phyloP scores from a whole-genome alignment of 2,329 filamentous ascomycete species.

The Colletotrichum limetticola region DNA sequence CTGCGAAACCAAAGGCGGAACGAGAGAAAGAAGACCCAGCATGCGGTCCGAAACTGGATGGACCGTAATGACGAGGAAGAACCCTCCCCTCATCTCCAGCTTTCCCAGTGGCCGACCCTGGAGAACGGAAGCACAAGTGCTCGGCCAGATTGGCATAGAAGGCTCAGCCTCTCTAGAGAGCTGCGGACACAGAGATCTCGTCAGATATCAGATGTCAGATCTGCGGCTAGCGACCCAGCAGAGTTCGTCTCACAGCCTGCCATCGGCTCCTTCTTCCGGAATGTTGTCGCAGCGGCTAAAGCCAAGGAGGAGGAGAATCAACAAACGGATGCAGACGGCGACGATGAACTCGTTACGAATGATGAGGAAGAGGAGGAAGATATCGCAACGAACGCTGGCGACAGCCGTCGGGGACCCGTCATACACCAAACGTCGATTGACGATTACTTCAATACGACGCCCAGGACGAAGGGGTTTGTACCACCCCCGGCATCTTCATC shows the following conservation, averaged over 20 bases:
- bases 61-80: conserved; percentile 70
- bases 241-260: conserved; percentile 61
- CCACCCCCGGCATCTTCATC: conserved; percentile 42
- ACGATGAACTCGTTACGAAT: conserved; percentile 88
- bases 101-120: conserved; percentile 61
- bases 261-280: conserved; percentile 32
- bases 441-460: conserved; percentile 65
- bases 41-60: conserved; percentile 92
- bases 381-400: conserved; percentile 53
- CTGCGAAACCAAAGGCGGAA: conserved; percentile 69
- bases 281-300: conserved; percentile 28
- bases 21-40: conserved; percentile 79
- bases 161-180: conserved; percentile 64
- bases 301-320: conserved; percentile 56
- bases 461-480: conserved; percentile 54
- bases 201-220: conserved; percentile 66
- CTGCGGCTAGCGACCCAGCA: conserved; percentile 71
- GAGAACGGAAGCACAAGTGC: conserved; percentile 50
- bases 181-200: conserved; percentile 55
- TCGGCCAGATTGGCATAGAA: conserved; percentile 59
- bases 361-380: conserved; percentile 76
- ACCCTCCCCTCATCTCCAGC: conserved; percentile 48
- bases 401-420: conserved; percentile 41
- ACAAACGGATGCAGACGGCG: conserved; percentile 86
- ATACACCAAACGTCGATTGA: conserved; percentile 46